Evolutionary conservation across 1,284 basidiomycete genomes (phyloP), one percentile per base, ranked within the genome.

Genomic region (Melampsora medusae): DNA sequence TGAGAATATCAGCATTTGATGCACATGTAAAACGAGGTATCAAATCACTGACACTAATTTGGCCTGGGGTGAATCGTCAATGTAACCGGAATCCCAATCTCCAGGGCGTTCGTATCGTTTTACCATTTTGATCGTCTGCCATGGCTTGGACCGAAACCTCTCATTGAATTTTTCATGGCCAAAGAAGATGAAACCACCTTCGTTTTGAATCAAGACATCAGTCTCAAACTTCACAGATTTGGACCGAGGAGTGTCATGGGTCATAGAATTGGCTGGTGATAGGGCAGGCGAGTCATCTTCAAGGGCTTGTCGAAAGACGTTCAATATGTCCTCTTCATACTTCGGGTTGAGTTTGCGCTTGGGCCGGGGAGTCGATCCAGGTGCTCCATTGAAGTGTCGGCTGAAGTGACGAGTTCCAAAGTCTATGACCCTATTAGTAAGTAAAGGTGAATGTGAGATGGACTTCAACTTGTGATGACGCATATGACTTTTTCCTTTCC

Each of bases 71-170:
- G 28, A 22, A 38, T 48, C 49, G 22, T 62, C 61, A 3, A 73
- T 35, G 53, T 73, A 73, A 14, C 33, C 35, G 12, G 62, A 48
- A 31, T 73, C 64, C 64, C 28, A 38, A 22, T 67, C 46, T 16
- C 71, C 71, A 14, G 71, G 71, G 1, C 53, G 71, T 25, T 73
- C 33, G 53, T 73, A 73, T 38, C 66, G 28, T 28, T 61, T 35
- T 35, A 73, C 60, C 16, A 56, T 59, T 33, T 73, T 73, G 48
- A 73, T 56, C 9, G 71, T 73, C 25, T 73, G 62, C 71, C 71
- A 73, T 17, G 71, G 71, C 19, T 56, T 9, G 19, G 62, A 67
- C 16, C 48, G 62, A 56, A 73, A 67, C 17, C 71, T 25, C 31
- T 67, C 62, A 33, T 50, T 73, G 25, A 67, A 73, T 9, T 56